Evolutionary conservation across 1,139 yeast species (phyloP), one percentile per base, ranked within the genome.

Genomic region (Yamadazyma pseudoaaseri): DNA sequence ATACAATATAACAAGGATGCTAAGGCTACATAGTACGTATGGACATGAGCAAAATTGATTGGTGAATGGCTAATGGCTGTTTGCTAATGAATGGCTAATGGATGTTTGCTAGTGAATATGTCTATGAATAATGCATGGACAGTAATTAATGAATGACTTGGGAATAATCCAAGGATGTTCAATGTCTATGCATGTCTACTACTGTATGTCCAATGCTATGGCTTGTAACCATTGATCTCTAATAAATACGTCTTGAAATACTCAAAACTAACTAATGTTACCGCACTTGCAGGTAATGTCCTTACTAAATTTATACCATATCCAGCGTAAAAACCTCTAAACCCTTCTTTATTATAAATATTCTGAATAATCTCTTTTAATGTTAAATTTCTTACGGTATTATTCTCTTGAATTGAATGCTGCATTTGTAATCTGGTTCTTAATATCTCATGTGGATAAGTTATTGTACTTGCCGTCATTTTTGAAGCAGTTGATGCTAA

Each of bases 371-470:
- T 52, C 8, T 49, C 45, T 18, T 57, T 34, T 33, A 68, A 44
- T 5, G 39, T 25, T 10, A 23, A 10, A n/a, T 22, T 26, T 12
- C 18, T 48, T 5, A 8, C n/a, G 7, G 27, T n/a, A 12, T 22
- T 15, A 33, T 29, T 45, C 46, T 21, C 34, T 24, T 44, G 37
- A 27, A 43, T 39, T 20, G 17, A 3, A 34, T 36, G 38, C 39
- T 61, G 69, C 48, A 85, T 76, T 62, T 92, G 98, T 76, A 89
- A 75, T 51, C 97, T 73, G 4, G 98, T 90, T 48, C 99, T 74
- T 32, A 94, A 69, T 27, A 92, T 92, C 57, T 92, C 99, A 62
- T 92, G 99, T 1, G 98, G 98, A 52, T 92, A 92, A 0, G 98
- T 90, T 35, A 87, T 70, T 2, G 89, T 71, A 34, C 95, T 82